A percentile compares a stretch with the other conserved stretches of the same genome.
Evolutionary conservation across 2,329 filamentous ascomycete species (phyloP).

Genomic region (Penicillium sp.): DNA sequence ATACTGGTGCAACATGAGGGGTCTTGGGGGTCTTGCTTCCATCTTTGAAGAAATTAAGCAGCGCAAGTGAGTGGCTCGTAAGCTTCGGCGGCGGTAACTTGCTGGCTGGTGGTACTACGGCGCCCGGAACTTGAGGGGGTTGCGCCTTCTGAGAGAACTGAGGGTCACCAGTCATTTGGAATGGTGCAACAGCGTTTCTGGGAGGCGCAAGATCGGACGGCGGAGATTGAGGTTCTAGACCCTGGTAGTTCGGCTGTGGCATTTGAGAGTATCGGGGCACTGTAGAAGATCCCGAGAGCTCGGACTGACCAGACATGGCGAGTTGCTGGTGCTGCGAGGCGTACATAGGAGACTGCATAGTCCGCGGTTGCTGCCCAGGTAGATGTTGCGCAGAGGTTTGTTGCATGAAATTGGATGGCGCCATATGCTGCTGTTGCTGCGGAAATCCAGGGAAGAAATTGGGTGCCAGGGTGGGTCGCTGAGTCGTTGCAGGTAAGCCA

Average conservation of each 20-base stretch:
- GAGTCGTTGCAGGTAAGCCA: constrained; percentile 57
- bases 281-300: constrained; percentile 21
- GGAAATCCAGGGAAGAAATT: constrained; percentile 45
- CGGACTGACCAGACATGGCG: constrained; percentile 17
- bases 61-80: constrained; percentile 57
- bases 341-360: constrained; percentile 11
- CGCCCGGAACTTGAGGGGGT: constrained; percentile 39
- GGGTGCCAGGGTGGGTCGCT: constrained; percentile 53
- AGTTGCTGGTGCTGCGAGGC: constrained; percentile 13
- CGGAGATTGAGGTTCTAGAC: constrained; percentile 20
- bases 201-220: constrained; percentile 14
- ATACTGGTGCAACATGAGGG: constrained; percentile 18
- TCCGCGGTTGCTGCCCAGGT: constrained; percentile 12
- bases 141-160: constrained; percentile 44
- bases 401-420: constrained; percentile 34
- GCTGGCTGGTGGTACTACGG: constrained; percentile 56
- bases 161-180: constrained; percentile 50
- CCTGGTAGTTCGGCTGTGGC: constrained; percentile 22
- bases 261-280: constrained; percentile 28
- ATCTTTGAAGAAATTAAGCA: constrained; percentile 61
- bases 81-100: constrained; percentile 61
- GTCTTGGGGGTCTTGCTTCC: constrained; percentile 30
- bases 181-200: constrained; percentile 42
- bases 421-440: constrained; percentile 32
- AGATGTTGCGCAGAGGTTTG: constrained; percentile 21